Evolutionary conservation across 768 basidiomycete genomes (phyloP).

Genomic region (Leccinum subtestaceum): DNA sequence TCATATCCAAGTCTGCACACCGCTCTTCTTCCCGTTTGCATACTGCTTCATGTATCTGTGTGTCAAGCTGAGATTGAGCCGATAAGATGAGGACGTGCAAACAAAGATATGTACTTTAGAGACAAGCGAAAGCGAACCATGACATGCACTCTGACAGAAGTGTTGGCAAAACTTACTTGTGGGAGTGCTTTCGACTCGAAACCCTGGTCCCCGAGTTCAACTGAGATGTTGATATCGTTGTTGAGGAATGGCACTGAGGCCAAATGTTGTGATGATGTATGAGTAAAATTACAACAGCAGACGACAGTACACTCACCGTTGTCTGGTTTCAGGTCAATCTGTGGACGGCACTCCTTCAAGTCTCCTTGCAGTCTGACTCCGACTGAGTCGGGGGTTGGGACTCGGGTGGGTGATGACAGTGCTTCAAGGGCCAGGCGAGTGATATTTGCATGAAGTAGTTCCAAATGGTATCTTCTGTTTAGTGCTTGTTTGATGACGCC

Average conservation of each 20-base stretch:
- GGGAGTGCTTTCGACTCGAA: conserved; percentile 90
- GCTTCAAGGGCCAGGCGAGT: conserved; percentile 79
- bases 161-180: conserved; percentile 87
- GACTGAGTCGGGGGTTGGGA: conserved; percentile 28
- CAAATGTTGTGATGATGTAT: neutral
- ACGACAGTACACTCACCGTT: conserved; percentile 65
- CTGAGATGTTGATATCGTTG: conserved; percentile 68
- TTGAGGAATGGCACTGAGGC: conserved; percentile 85
- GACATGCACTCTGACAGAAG: conserved; percentile 87
- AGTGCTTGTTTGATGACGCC: conserved; percentile 78
- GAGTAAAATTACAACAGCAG: neutral
- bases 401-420: conserved; percentile 85
- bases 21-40: too few relatives aligned
- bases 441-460: conserved; percentile 92
- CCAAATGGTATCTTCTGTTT: conserved; percentile 94
- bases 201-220: conserved; percentile 97
- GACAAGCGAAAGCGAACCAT: neutral
- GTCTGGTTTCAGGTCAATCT: conserved; percentile 96
- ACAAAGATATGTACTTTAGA: too few relatives aligned
- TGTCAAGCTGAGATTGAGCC: too few relatives aligned
- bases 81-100: too few relatives aligned
- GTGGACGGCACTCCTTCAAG: conserved; percentile 55
- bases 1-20: too few relatives aligned
- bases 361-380: too few relatives aligned
- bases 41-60: too few relatives aligned